A percentile compares a stretch with the other conserved stretches of the same genome.
Conservation (phyloP, 768 basidiomycete genomes). For the Lactarius psammicola region DNA sequence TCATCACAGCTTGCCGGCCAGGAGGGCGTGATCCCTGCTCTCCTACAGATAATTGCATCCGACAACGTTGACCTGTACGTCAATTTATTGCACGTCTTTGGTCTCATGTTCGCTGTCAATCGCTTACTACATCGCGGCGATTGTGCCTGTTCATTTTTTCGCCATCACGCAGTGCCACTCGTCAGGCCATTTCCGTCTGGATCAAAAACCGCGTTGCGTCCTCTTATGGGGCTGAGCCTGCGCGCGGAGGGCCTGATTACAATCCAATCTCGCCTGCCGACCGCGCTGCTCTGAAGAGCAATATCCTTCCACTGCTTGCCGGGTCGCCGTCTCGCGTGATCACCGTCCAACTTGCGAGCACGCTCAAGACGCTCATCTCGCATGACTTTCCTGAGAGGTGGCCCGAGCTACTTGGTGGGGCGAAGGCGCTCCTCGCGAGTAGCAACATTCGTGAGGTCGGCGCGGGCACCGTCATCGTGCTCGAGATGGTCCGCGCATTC, state of each 20-base stretch:
- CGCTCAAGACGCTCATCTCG: constrained; percentile 68
- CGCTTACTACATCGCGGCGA: neutral
- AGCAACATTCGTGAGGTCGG: constrained; percentile 69
- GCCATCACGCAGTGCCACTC: constrained; percentile 56
- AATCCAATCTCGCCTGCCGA: constrained; percentile 63
- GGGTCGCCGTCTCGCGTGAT: constrained; percentile 63
- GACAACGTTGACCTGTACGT: constrained; percentile 77
- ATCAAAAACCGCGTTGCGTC: constrained; percentile 84
- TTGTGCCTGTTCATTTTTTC: constrained; percentile 20
- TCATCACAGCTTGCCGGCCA: constrained; percentile 62
- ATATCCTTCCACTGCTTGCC: constrained; percentile 69
- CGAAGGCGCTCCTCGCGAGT: constrained; percentile 62
- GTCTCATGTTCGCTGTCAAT: neutral
- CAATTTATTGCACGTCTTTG: neutral
- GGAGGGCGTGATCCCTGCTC: constrained; percentile 79
- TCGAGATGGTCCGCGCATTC: constrained; percentile 79
- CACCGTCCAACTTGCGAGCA: constrained; percentile 71
- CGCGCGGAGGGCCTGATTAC: constrained; percentile 54
- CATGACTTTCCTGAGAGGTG: constrained; percentile 80
- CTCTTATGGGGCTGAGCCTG: constrained; percentile 55
- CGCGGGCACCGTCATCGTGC: constrained; percentile 73
- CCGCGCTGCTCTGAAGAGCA: constrained; percentile 65
- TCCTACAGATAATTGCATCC: constrained; percentile 81
- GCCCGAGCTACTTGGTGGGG: constrained; percentile 64
- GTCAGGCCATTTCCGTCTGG: constrained; percentile 84